A percentile compares a stretch with the other conserved stretches of the same genome.
phyloP scores from a whole-genome alignment of 148 eudicot species.

The Rhododendron molle region DNA sequence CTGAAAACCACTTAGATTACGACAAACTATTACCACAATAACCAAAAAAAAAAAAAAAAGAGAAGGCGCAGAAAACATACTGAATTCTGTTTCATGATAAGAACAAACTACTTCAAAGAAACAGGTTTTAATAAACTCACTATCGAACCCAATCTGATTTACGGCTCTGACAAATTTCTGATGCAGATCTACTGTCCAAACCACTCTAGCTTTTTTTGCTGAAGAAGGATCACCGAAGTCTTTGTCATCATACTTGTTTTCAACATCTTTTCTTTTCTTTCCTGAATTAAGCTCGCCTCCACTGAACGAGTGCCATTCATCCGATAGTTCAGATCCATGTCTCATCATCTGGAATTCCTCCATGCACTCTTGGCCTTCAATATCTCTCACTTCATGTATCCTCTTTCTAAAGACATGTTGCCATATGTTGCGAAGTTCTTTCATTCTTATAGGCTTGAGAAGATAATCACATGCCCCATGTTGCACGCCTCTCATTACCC shows the following conservation, averaged over 20 bases:
- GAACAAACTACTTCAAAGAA: background rate
- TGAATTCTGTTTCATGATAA: background rate
- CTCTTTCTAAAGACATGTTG: slow-evolving; percentile 85
- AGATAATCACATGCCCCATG: slow-evolving; percentile 99
- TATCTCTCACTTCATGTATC: slow-evolving; percentile 80
- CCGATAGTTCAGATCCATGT: slow-evolving; percentile 45
- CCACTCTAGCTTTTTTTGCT: slow-evolving; percentile 79
- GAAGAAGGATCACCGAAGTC: slow-evolving; percentile 50
- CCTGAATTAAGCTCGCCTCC: slow-evolving; percentile 46
- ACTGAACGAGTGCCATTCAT: slow-evolving; percentile 42
- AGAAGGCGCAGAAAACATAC: background rate
- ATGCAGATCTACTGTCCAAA: slow-evolving; percentile 90
- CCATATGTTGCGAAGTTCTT: slow-evolving; percentile 95
- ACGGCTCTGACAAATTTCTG: slow-evolving; percentile 96
- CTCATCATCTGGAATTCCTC: slow-evolving; percentile 58
- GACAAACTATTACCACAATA: background rate
- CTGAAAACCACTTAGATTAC: slow-evolving; percentile 6
- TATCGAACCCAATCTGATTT: slow-evolving; percentile 82
- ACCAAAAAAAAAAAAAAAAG: background rate
- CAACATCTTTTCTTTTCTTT: slow-evolving; percentile 68
- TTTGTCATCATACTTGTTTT: slow-evolving; percentile 53
- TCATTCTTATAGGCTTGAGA: slow-evolving; percentile 93
- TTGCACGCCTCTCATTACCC: slow-evolving; percentile 98
- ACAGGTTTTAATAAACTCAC: slow-evolving; percentile 42
- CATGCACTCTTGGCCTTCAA: slow-evolving; percentile 52